Base-by-base conservation (phyloP, 2,329 filamentous ascomycete species). In the Diaporthe eres region DNA sequence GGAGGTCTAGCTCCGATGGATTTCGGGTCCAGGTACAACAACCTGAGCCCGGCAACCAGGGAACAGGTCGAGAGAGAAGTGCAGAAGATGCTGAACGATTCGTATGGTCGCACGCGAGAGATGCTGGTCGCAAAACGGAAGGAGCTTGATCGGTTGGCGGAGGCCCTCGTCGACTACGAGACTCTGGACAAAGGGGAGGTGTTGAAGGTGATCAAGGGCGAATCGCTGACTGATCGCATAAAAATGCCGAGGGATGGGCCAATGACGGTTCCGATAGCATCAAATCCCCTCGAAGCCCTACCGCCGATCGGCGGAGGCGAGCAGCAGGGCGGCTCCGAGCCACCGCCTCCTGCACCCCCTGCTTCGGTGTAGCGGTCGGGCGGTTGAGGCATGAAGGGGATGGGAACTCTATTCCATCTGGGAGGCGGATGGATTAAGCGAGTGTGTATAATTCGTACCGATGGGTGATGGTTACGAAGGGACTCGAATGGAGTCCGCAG, bases 101-200 rank as follows among this genome's bases (percentile, higher is more conserved):
- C 94, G 22, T 93, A 95, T 77, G 88, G 91, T 74, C 93, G 95
- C 49, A 95, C 96, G 57, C 86, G 88, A 61, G 90, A 90, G 63
- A 88, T 98, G 6, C 86, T 99, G 63, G 91, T 89, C 1, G 90
- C 91, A 49, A 95, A 94, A 83, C 92, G 95, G 74, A 93, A 94
- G 76, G 96, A 98, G 84, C 90, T 99, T 10, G 96, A 99, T 80
- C 88, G 95, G 15, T 87, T 99, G 13, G 96, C 97, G 39, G 92
- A 96, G 81, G 97, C 96, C 8, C 89, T 99, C 13, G 92, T 99
- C 47, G 93, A 98, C 84, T 98, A 98, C 84, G 97, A 99, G 87
- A 98, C 95, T 0, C 86, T 99, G 71, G 94, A 94, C 83, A 94
- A 93, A 84, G 92, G 94, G 4, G 97, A 99, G 84, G 97, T 98